These are phyloP conservation scores for Ophiostoma montium DNA, from an alignment of 2,329 filamentous ascomycete species.

Conservation along the genomic window DNA sequence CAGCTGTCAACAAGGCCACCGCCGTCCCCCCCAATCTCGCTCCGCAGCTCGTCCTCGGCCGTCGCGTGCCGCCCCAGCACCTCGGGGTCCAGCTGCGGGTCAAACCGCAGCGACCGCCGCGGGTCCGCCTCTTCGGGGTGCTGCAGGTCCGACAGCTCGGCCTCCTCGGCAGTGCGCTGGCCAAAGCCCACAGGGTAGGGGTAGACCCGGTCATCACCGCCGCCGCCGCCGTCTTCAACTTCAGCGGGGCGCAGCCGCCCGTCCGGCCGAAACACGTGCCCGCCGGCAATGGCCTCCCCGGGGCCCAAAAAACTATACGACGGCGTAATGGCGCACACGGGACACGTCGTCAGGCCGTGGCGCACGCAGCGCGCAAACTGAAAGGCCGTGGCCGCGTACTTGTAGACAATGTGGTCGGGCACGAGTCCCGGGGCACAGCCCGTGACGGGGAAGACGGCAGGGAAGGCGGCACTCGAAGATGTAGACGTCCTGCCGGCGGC, in stretches of 20 bases:
- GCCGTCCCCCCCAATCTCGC: no score
- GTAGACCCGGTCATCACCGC: neutral
- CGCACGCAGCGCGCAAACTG: conserved; percentile 1
- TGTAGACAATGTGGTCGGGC: conserved; percentile 8
- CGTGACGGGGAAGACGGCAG: conserved; percentile 1
- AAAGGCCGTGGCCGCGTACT: neutral
- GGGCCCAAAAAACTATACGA: conserved; percentile 4
- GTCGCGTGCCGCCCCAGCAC: neutral
- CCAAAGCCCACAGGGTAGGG: neutral
- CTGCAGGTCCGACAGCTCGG: neutral
- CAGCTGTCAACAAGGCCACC: neutral
- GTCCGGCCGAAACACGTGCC: neutral
- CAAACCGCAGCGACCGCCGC: neutral
- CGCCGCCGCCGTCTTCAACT: neutral
- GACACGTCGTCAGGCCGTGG: conserved; percentile 7
- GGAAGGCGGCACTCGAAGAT: neutral
- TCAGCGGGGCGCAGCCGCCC: neutral
- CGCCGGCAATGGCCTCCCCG: neutral
- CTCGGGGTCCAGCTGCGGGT: conserved; percentile 4
- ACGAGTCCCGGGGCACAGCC: neutral
- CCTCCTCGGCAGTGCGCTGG: neutral
- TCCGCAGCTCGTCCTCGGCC: neutral
- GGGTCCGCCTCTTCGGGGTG: conserved; percentile 7
- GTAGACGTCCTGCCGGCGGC: neutral
- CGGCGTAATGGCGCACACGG: conserved; percentile 8